Evolutionary conservation across 2,329 filamentous ascomycete genomes (phyloP), one percentile per base, ranked within the genome.

Genomic region (Lizonia empirigonia): DNA sequence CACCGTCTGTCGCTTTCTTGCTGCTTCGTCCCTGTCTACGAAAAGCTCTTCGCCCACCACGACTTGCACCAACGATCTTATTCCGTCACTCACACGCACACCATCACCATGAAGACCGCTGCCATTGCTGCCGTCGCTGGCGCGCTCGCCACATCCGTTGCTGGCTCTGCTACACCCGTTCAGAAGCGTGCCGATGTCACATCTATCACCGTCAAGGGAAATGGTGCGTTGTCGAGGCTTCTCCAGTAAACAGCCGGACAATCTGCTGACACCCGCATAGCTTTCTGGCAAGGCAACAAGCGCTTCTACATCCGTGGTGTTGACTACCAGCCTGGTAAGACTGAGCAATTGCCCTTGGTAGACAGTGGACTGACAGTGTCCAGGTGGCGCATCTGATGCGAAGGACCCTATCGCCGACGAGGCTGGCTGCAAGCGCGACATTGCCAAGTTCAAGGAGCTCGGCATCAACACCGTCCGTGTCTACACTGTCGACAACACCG

Each of bases 391-490:
- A 10, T 85, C 84, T 44, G 73, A 85, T 33, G 74, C 84, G 40
- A 76, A 77, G 46, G 91, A 96, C 70, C 91, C 91, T 54, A 86
- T 96, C 44, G 86, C 89, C 56, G 86, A 95, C 65, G 69, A 78
- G 19, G 74, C 74, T 3, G 76, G 81, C 67, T 96, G 92, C 83
- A 82, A 84, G 73, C 88, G 91, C 59, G 91, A 96, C 69, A 88
- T 96, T 63, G 76, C 78, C 42, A 80, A 90, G 71, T 96, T 96
- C 85, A 84, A 90, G 79, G 83, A 91, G 61, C 81, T 97, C 41
- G 91, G 91, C 39, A 79, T 96, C 77, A 97, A 97, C 81, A 91
- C 91, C 20, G 81, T 97, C 70, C 91, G 92, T 74, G 89, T 96
- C 56, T 97, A 96, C 82, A 91, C 88, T 13, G 86, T 95, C 62